phyloP scores from a whole-genome alignment of 768 basidiomycete species.

The Xerocomus spinulosus region DNA sequence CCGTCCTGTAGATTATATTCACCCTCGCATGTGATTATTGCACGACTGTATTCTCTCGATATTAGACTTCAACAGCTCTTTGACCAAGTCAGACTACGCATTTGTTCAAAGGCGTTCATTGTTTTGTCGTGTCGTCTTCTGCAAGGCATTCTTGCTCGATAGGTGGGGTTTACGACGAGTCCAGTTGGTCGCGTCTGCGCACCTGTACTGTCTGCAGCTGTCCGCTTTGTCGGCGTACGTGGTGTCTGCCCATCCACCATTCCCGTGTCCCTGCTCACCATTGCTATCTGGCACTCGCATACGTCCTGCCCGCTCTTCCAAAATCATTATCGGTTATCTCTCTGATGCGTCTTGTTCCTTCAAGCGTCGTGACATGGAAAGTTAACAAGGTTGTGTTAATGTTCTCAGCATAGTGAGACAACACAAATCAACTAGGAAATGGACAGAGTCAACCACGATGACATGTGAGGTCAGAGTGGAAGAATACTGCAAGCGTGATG shows the following conservation, averaged over 20 bases:
- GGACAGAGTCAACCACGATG: slow-evolving; percentile 66
- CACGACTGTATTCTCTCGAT: too few species aligned
- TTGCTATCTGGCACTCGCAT: slow-evolving; percentile 66
- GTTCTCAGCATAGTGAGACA: slow-evolving; percentile 55
- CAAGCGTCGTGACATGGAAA: slow-evolving; percentile 51
- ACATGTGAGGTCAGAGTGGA: slow-evolving; percentile 66
- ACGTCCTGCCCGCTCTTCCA: slow-evolving; percentile 68
- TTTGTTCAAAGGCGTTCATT: slow-evolving; percentile 74
- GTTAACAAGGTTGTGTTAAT: slow-evolving; percentile 57
- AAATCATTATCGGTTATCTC: slow-evolving; percentile 64
- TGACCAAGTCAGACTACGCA: slow-evolving; percentile 51
- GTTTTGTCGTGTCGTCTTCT: slow-evolving; percentile 74
- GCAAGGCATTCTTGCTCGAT: slow-evolving; percentile 69
- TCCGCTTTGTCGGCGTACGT: slow-evolving; percentile 79
- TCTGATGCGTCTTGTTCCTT: slow-evolving; percentile 48
- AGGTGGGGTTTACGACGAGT: slow-evolving; percentile 75
- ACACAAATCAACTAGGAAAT: slow-evolving; percentile 64
- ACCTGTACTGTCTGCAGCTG: slow-evolving; percentile 67
- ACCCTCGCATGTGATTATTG: too few species aligned
- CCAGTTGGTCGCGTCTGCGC: slow-evolving; percentile 69
- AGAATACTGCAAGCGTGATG: too few species aligned
- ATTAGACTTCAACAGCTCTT: slow-evolving; percentile 35
- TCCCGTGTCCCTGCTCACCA: slow-evolving; percentile 28
- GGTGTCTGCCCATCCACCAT: slow-evolving; percentile 40
- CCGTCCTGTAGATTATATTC: too few species aligned